Evolutionary conservation across 108 stramenopile genomes (phyloP).

Genomic region (Ochromonas danica): DNA sequence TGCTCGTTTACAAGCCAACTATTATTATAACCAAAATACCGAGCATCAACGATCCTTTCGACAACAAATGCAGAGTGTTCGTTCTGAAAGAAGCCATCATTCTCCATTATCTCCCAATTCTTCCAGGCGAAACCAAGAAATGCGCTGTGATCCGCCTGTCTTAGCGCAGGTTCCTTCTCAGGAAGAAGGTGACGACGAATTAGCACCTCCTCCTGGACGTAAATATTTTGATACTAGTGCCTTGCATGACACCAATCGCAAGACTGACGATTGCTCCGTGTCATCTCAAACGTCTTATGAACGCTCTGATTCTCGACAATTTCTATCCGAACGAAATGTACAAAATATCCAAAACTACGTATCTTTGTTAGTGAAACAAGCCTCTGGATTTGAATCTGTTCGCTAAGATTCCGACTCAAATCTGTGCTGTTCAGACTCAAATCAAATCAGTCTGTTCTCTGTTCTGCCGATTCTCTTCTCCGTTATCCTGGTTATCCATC

Average conservation of each 20-base stretch:
- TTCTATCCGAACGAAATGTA: constrained; percentile 16
- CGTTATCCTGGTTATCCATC: constrained; percentile 15
- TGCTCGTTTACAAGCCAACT: too few relatives aligned
- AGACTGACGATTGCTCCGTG: constrained; percentile 13
- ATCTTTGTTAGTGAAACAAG: constrained; percentile 17
- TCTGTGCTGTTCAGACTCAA: constrained; percentile 15
- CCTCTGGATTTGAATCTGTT: constrained; percentile 15
- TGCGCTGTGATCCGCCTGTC: neutral
- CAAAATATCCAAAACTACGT: constrained; percentile 17
- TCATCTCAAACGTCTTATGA: constrained; percentile 16
- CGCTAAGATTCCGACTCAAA: constrained; percentile 15
- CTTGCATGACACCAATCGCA: constrained; percentile 14
- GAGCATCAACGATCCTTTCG: too few relatives aligned
- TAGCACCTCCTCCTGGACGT: constrained; percentile 13
- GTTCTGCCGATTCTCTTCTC: constrained; percentile 14
- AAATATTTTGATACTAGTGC: constrained; percentile 17
- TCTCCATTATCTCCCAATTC: neutral
- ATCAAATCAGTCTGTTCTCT: constrained; percentile 16
- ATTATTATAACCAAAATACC: too few relatives aligned
- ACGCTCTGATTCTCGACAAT: constrained; percentile 15
- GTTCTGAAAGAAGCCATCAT: neutral
- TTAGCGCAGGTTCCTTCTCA: neutral
- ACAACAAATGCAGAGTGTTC: neutral
- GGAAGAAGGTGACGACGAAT: constrained; percentile 14
- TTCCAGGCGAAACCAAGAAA: neutral